These are phyloP conservation scores for Apophysomyces ossiformis DNA, from an alignment of 371 early-diverging fungal genomes.

Conservation along the genomic window DNA sequence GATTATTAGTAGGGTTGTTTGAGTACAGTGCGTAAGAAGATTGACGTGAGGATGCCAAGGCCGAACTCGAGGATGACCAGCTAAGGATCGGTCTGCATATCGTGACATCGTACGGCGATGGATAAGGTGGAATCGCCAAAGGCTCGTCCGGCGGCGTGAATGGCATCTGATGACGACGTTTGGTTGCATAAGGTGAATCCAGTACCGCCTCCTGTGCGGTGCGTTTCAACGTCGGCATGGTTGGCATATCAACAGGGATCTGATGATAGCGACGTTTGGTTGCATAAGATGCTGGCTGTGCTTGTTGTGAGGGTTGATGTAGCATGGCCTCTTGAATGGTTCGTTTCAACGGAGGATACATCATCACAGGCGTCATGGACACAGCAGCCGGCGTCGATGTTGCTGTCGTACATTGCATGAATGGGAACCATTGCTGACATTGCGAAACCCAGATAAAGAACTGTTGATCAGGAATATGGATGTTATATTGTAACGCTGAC, in stretches of 20 bases:
- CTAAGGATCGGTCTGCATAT: conserved; percentile 8
- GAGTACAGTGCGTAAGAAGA: conserved; percentile 4
- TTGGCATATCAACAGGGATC: conserved; percentile 9
- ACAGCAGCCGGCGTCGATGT: not conserved
- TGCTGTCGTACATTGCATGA: conserved; percentile 3
- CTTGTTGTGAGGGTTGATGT: too few species aligned
- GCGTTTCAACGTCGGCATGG: conserved; percentile 11
- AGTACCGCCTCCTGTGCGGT: conserved; percentile 11
- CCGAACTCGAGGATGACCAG: conserved; percentile 5
- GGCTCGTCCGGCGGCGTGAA: conserved; percentile 5
- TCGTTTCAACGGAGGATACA: conserved; percentile 6
- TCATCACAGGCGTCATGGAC: not conserved
- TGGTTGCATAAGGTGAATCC: conserved; percentile 7
- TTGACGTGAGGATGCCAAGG: conserved; percentile 1
- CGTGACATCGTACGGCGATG: conserved; percentile 9
- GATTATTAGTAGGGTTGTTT: conserved; percentile 1
- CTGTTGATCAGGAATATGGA: conserved; percentile 30
- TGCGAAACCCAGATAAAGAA: conserved; percentile 38
- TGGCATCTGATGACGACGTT: conserved; percentile 10
- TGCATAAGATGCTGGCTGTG: not conserved
- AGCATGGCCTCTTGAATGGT: not conserved
- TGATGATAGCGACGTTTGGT: conserved; percentile 10
- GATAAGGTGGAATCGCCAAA: conserved; percentile 3
- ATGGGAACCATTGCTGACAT: conserved; percentile 37
- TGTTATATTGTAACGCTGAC: conserved; percentile 55